Evolutionary conservation across 352 stramenopile species (phyloP).

Genomic region (Phytophthora sp.): DNA sequence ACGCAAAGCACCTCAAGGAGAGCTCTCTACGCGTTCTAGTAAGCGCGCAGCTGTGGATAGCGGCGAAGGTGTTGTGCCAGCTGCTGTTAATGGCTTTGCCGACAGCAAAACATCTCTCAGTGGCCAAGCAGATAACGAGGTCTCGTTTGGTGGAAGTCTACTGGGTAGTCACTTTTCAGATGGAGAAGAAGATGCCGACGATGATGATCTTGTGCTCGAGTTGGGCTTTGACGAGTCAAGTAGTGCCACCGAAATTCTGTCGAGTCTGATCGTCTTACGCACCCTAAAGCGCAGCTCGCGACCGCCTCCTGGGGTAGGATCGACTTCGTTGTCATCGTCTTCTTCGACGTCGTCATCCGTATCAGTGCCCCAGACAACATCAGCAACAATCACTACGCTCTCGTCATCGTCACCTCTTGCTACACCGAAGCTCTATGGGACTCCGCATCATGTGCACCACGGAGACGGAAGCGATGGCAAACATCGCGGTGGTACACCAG

Average conservation of each 20-base stretch:
- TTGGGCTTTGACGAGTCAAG: conserved; percentile 72
- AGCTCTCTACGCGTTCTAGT: conserved; percentile 36
- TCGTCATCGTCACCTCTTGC: conserved; percentile 44
- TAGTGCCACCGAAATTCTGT: conserved; percentile 80
- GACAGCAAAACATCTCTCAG: conserved; percentile 23
- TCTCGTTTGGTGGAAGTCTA: conserved; percentile 44
- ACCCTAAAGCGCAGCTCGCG: conserved; percentile 70
- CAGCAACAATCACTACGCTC: conserved; percentile 40
- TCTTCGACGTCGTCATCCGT: conserved; percentile 43
- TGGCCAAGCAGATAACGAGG: conserved; percentile 21
- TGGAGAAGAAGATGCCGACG: conserved; percentile 42
- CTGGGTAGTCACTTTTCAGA: conserved; percentile 39
- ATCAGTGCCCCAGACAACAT: conserved; percentile 34
- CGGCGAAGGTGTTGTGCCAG: conserved; percentile 18
- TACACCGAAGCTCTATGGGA: conserved; percentile 41
- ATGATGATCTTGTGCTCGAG: conserved; percentile 67
- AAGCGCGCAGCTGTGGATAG: conserved; percentile 51
- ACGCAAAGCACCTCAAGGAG: conserved; percentile 49
- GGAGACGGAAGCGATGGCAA: conserved; percentile 33
- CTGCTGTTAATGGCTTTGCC: conserved; percentile 32
- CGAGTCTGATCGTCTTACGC: conserved; percentile 77
- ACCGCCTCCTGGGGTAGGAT: conserved; percentile 40
- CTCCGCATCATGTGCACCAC: conserved; percentile 33
- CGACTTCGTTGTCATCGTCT: conserved; percentile 55
- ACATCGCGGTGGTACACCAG: conserved; percentile 30